phyloP scores from a whole-genome alignment of 441 rosid species.

The Kokia cookei region DNA sequence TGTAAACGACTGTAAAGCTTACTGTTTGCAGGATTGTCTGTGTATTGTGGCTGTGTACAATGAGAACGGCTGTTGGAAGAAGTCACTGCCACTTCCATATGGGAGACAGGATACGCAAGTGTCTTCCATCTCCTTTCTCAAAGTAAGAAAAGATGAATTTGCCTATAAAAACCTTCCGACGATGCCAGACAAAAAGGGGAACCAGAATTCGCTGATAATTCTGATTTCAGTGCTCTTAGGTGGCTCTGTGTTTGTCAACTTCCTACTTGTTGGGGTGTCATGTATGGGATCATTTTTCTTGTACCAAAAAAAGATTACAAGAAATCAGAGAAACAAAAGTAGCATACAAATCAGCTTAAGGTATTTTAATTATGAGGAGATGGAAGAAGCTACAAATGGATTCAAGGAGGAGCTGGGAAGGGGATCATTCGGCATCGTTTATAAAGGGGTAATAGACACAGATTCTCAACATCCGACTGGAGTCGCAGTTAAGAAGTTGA shows the following conservation, averaged over 20 bases:
- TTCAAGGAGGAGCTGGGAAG: conserved; percentile 31
- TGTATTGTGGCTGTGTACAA: neutral
- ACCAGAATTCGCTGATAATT: neutral
- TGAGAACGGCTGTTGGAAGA: neutral
- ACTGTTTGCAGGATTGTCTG: neutral
- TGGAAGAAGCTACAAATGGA: conserved; percentile 18
- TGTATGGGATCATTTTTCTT: neutral
- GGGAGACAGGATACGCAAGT: neutral
- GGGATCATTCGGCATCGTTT: conserved; percentile 25
- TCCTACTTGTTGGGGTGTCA: neutral
- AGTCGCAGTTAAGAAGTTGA: neutral
- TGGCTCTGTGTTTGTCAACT: neutral
- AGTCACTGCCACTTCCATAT: neutral
- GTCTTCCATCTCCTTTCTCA: neutral
- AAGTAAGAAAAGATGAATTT: neutral
- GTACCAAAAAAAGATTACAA: neutral
- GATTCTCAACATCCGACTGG: neutral
- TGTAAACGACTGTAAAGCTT: neutral
- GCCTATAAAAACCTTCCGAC: neutral
- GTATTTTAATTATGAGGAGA: conserved; percentile 17
- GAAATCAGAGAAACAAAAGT: neutral
- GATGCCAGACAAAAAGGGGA: neutral
- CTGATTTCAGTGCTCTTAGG: neutral
- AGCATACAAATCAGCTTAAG: neutral
- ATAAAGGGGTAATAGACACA: conserved; percentile 13